These are phyloP conservation scores for Danielozyma ontarioensis DNA, from an alignment of 805 yeast genomes.

Conservation along the genomic window DNA sequence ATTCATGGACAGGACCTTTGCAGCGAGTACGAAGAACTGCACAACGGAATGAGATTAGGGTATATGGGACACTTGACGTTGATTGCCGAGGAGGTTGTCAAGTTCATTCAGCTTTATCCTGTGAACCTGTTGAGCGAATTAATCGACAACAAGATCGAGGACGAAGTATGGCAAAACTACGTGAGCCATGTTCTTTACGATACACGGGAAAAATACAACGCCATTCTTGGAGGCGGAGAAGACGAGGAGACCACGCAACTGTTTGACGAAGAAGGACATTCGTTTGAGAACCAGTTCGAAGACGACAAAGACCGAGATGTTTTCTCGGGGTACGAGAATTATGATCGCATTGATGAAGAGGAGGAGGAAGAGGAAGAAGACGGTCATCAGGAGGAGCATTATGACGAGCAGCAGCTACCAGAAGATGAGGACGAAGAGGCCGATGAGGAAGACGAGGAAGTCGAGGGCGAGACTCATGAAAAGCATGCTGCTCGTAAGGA, in stretches of 20 bases:
- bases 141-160: constrained; percentile 34
- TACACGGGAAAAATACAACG: constrained; percentile 90
- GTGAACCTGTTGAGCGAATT: constrained; percentile 30
- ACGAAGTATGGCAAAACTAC: constrained; percentile 69
- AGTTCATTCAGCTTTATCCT: constrained; percentile 33
- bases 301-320: constrained; percentile 24
- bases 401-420: constrained; percentile 12
- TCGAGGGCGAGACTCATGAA: constrained; percentile 1
- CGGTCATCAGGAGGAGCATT: constrained; percentile 13
- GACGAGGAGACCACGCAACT: constrained; percentile 23
- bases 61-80: constrained; percentile 28
- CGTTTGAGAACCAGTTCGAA: constrained; percentile 7
- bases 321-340: constrained; percentile 8
- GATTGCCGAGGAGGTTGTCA: constrained; percentile 28
- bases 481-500: constrained; percentile 1
- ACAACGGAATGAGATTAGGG: constrained; percentile 23
- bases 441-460: constrained; percentile 8
- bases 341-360: constrained; percentile 2
- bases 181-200: constrained; percentile 79
- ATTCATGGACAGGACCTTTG: constrained; percentile 41
- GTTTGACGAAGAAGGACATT: constrained; percentile 5
- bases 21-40: constrained; percentile 18
- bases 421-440: constrained; percentile 9
- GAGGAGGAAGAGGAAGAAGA: constrained; percentile 5
- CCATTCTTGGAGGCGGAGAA: constrained; percentile 80